Base-by-base conservation (phyloP, 768 basidiomycete genomes). In the Macrocybe gigantea region DNA sequence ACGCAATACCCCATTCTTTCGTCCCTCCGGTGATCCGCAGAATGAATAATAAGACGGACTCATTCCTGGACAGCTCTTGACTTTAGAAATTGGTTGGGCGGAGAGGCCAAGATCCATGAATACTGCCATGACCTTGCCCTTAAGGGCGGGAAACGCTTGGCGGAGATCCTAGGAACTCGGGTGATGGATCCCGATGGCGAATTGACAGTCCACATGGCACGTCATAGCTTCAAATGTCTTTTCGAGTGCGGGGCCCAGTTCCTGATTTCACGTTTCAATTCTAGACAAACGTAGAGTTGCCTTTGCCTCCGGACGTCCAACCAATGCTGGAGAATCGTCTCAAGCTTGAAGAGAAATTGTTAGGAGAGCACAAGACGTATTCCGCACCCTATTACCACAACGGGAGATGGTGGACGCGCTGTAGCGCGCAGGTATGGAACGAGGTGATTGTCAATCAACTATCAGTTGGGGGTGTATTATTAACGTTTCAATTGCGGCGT, bases 11-110 rank as follows among this genome's bases (percentile, higher is more conserved):
- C 48, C 5, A 39, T n/a, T 12, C 8, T 31, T 30, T 10, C 1
- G 29, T 13, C 12, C 31, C 9, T 22, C 10, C 31, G 33, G 6
- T 22, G 13, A 31, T 32, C 10, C 29, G 47, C 32, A 49, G 10
- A 52, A n/a, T 12, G 7, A 40, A 33, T 14, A 38, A 38, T 14
- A 11, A 30, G 11, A 34, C 30, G 13, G 42, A 14, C 41, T 43
- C 31, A 45, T 14, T 6, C 12, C 44, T 31, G 14, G 5, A 29
- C 44, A 82, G 93, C 91, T 0, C 61, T 93, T 6, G 77, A 85
- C 37, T 93, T 92, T 66, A 79, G 93, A 35, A 64, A 79, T 47
- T 82, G 79, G 74, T 67, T 93, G 9, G 91, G 92, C 1, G 92
- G 93, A 2, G 92, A 95, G 64, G 67, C 76, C 31, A 78, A 75